Base-by-base conservation (phyloP, 371 early-diverging fungal species). In the Syncephalastrum racemosum region DNA sequence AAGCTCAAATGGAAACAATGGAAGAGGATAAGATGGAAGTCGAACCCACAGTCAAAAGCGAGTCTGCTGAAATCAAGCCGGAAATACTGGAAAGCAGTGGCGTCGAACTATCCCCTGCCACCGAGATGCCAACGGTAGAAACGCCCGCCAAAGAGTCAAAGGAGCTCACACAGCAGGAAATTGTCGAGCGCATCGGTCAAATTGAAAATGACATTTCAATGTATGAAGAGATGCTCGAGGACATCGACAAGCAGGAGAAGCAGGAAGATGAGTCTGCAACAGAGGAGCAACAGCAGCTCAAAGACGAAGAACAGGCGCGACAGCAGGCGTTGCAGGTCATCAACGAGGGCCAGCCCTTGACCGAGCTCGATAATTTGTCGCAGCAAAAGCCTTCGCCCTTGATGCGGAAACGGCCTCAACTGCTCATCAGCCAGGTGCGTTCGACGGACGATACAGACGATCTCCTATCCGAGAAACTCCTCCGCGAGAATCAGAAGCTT, bases 401-500 rank as follows among this genome's bases (percentile, higher is more conserved):
- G 1, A 65, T 77, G 68, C 71, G 74, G 15, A 74, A 73, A 49
- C 67, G 70, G 16, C 77, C 77, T 23, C 77, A 77, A 36, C 46
- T 77, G 8, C 47, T 77, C 14, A 79, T 79, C 31, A 71, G 76
- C 10, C 77, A 79, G 50, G 42, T 69, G 12, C 63, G 71, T n/a
- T 50, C 58, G 2, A 60, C 53, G 18, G 80, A 79, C 18, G 73
- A 77, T 13, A 56, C 59, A 5, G 81, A 82, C 2, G 79, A 80
- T 31, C 64, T 66, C 0, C 61, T 81, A 16, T 75, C 62, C 42
- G 72, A 77, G 49, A 71, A 78, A 12, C 80, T 90, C 7, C 74
- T 86, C 27, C 67, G 67, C 4, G 85, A 86, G 25, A 90, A 90
- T 59, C 79, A 74, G 20, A 63, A 68, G 6, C 61, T 73, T 1